phyloP scores from a whole-genome alignment of 1,139 yeast species.

The Diutina scorzettiae region DNA sequence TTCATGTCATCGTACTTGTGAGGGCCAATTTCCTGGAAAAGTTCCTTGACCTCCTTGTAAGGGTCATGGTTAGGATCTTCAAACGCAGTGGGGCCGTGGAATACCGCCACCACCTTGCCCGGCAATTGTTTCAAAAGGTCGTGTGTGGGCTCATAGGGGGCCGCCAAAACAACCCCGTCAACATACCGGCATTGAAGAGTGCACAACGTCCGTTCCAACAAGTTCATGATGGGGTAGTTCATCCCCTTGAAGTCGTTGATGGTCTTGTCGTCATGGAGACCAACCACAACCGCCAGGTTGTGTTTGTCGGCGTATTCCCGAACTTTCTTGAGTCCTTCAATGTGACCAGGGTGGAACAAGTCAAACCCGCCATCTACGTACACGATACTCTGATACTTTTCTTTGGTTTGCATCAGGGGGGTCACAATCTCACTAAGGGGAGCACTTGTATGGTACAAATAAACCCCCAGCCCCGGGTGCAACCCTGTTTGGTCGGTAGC shows the following conservation, averaged over 20 bases:
- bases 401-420: conserved; percentile 16
- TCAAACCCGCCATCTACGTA: conserved; percentile 87
- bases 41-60: conserved; percentile 21
- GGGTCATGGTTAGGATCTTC: conserved; percentile 18
- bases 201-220: conserved; percentile 76
- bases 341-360: conserved; percentile 88
- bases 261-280: conserved; percentile 52
- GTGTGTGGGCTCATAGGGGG: conserved; percentile 43
- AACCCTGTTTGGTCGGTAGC: conserved; percentile 61
- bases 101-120: conserved; percentile 33
- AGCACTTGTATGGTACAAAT: conserved; percentile 15
- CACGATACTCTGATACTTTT: conserved; percentile 24
- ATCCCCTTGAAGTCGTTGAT: conserved; percentile 50
- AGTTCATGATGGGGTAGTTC: conserved; percentile 77
- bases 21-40: conserved; percentile 30
- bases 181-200: conserved; percentile 80
- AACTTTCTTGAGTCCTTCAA: conserved; percentile 48
- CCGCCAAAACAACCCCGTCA: conserved; percentile 62
- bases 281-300: conserved; percentile 46
- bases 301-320: conserved; percentile 25
- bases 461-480: conserved; percentile 51
- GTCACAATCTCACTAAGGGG: conserved; percentile 22
- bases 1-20: conserved; percentile 51
- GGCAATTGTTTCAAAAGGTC: conserved; percentile 27
- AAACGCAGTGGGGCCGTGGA: conserved; percentile 51